Base-by-base conservation (phyloP, 495 filamentous ascomycete species). In the Hypoxylon rickii region DNA sequence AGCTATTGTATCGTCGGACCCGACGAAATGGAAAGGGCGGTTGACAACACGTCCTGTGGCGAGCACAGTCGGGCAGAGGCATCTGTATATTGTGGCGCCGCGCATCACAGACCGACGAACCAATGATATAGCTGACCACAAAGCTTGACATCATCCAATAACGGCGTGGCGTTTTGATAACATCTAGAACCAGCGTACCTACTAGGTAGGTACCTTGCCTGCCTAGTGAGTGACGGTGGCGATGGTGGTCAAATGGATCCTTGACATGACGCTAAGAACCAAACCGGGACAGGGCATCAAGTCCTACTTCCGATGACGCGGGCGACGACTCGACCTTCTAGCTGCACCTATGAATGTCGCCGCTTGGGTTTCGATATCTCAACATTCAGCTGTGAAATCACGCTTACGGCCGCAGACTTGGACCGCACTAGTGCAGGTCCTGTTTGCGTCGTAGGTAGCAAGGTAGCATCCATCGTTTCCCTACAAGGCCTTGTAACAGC, bases 351-450 rank as follows among this genome's bases (percentile, higher is more conserved):
- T 48, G 37, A 44, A 56, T 44, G 39, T 57, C 7, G 36, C 37
- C 44, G 44, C 59, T 57, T 57, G 46, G 51, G 24, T 29, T 4
- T 10, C 24, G 4, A 29, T 32, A 34, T 40, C 48, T 48, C 32
- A 49, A 24, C 31, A 44, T 49, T 50, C 48, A 52, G 43, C 34
- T 46, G 47, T 53, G 48, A 47, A 52, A 51, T 57, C 44, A 10
- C 32, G 26, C 39, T 57, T 57, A 57, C 59, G 59, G 59, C 59
- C 59, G 53, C 59, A 63, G 42, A 43, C 46, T 16, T 52, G 32
- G 32, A 46, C 48, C 7, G 44, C 53, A 44, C 59, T 63, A 63
- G 53, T 44, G 59, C 59, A 63, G 59, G 59, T 63, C 59, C 59
- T 61, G 38, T 49, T 20, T 63, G 53, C 49, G 29, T 49, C 19